Conservation (phyloP, 2,329 filamentous ascomycete genomes). For the Fusarium verrucosum region DNA sequence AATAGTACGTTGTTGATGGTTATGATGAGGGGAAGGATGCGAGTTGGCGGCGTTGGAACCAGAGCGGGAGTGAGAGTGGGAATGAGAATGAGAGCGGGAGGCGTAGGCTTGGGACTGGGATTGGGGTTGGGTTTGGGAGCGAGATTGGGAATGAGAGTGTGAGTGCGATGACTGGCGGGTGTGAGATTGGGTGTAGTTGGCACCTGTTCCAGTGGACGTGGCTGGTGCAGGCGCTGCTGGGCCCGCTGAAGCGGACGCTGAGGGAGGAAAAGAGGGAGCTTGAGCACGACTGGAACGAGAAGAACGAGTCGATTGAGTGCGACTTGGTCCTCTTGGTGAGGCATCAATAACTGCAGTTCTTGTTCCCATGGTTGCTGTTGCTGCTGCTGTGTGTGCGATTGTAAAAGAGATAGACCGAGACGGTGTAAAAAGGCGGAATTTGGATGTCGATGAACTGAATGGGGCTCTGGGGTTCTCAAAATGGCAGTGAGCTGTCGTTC, state of each 20-base stretch:
- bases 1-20: constrained; percentile 51
- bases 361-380: constrained; percentile 36
- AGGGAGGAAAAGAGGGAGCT: constrained; percentile 33
- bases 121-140: constrained; percentile 30
- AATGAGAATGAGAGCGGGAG: constrained; percentile 36
- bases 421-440: constrained; percentile 30
- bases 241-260: constrained; percentile 30
- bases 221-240: constrained; percentile 35
- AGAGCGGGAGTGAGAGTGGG: constrained; percentile 39
- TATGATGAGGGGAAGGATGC: constrained; percentile 38
- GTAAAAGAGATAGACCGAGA: constrained; percentile 17
- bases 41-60: constrained; percentile 43
- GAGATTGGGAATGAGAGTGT: constrained; percentile 37
- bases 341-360: constrained; percentile 40
- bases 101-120: constrained; percentile 31
- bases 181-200: constrained; percentile 39
- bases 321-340: constrained; percentile 45
- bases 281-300: constrained; percentile 41
- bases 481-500: constrained; percentile 29
- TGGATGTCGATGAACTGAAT: constrained; percentile 20
- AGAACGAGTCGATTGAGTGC: constrained; percentile 50
- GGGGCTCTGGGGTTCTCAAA: constrained; percentile 29
- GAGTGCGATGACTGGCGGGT: constrained; percentile 42
- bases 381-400: neutral
- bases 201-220: constrained; percentile 38